Percentiles rank a stretch among this genome's conserved stretches.
Conservation (phyloP, 2,329 filamentous ascomycete species). For the Hypoxylon rubiginosum region DNA sequence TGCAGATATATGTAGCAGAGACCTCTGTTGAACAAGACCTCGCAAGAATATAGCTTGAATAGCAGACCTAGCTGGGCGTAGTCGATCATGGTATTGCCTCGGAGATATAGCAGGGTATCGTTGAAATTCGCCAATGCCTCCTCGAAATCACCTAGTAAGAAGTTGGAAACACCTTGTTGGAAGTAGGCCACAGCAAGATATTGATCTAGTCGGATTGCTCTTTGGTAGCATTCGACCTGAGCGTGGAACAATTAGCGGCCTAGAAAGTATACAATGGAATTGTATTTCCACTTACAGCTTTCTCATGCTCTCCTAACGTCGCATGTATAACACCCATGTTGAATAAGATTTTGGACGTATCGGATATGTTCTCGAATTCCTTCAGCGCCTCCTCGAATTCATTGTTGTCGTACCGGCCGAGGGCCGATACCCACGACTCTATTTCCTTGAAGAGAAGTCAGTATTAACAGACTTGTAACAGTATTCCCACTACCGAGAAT, state of each 20-base stretch:
- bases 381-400: slow-evolving; percentile 92
- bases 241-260: slow-evolving; percentile 36
- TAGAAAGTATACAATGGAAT: slow-evolving; percentile 12
- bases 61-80: slow-evolving; percentile 95
- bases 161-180: slow-evolving; percentile 98
- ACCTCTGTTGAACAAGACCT: slow-evolving; percentile 96
- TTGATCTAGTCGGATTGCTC: slow-evolving; percentile 89
- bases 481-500: background rate
- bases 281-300: slow-evolving; percentile 76
- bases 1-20: slow-evolving; percentile 98
- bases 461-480: slow-evolving; percentile 13
- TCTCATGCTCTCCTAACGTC: slow-evolving; percentile 94
- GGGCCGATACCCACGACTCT: slow-evolving; percentile 95
- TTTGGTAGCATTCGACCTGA: slow-evolving; percentile 94
- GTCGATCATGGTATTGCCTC: slow-evolving; percentile 97
- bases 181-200: slow-evolving; percentile 99
- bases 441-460: slow-evolving; percentile 78
- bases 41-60: slow-evolving; percentile 97
- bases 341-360: slow-evolving; percentile 98
- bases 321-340: slow-evolving; percentile 99
- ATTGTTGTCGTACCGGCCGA: slow-evolving; percentile 94
- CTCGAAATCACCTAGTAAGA: slow-evolving; percentile 95
- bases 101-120: slow-evolving; percentile 92
- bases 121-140: slow-evolving; percentile 99
- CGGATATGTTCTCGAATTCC: slow-evolving; percentile 87